These are phyloP conservation scores for Trichoderma aggressivum DNA, from an alignment of 2,329 filamentous ascomycete genomes.

Conservation along the genomic window DNA sequence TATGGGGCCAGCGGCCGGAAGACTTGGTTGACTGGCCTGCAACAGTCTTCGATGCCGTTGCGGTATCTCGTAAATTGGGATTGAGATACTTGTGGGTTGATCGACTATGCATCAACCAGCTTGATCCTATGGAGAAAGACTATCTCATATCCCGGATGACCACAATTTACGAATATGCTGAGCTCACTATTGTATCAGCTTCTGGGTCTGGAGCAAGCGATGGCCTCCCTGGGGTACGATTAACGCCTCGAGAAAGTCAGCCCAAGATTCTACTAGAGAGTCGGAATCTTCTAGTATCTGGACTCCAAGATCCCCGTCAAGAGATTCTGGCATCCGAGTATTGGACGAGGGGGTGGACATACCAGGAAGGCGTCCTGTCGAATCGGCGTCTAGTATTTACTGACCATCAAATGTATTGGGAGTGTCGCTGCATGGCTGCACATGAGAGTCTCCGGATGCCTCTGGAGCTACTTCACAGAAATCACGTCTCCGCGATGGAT, in stretches of 20 bases:
- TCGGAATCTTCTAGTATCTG: background rate
- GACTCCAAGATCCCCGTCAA: constrained; percentile 7
- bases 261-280: background rate
- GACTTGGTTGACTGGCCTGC: constrained; percentile 24
- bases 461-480: background rate
- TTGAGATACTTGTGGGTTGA: constrained; percentile 47
- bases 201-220: constrained; percentile 5
- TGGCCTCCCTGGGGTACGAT: constrained; percentile 3
- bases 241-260: background rate
- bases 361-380: constrained; percentile 21
- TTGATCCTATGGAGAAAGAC: constrained; percentile 34
- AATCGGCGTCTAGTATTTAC: constrained; percentile 24
- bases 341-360: constrained; percentile 21
- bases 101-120: constrained; percentile 43
- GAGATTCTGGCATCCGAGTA: constrained; percentile 17
- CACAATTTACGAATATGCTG: constrained; percentile 11
- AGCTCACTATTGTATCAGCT: constrained; percentile 13
- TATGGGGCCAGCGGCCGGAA: constrained; percentile 32
- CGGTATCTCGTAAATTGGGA: constrained; percentile 41
- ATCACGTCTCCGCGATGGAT: background rate
- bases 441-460: constrained; percentile 9
- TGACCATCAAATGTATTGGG: constrained; percentile 24
- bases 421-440: constrained; percentile 22
- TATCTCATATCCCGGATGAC: constrained; percentile 16
- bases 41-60: constrained; percentile 43